Percentiles rank a stretch among this genome's conserved stretches.
Conservation (phyloP, 345 rosid genomes). For the Reutealis trisperma region DNA sequence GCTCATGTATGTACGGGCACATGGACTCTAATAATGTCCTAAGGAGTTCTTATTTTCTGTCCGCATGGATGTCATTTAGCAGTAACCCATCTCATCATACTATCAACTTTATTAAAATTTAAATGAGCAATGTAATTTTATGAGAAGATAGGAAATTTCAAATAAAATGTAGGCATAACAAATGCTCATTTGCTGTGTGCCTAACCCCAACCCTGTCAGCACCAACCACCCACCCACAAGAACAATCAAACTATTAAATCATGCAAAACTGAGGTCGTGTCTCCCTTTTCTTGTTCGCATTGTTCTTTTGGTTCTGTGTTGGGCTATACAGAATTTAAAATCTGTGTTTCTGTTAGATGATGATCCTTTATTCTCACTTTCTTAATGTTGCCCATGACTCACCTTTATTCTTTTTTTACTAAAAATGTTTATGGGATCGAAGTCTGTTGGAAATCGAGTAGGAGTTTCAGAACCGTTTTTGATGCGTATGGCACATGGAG, state of each 20-base stretch:
- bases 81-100: neutral
- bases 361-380: neutral
- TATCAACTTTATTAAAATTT: neutral
- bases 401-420: conserved; percentile 2
- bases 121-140: neutral
- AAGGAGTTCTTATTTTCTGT: neutral
- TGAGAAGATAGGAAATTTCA: neutral
- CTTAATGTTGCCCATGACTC: neutral
- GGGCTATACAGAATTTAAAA: neutral
- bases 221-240: neutral
- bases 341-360: neutral
- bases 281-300: neutral
- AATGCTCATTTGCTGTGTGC: neutral
- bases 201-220: neutral
- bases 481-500: conserved; percentile 99
- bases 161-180: neutral
- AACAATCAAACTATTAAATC: neutral
- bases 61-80: neutral
- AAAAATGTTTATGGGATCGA: conserved; percentile 26
- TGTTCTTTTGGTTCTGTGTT: neutral
- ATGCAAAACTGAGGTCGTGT: neutral
- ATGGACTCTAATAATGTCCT: too few species aligned
- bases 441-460: conserved; percentile 96
- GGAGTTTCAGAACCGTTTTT: conserved; percentile 92
- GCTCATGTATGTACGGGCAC: too few species aligned